These are phyloP conservation scores for Pulveroboletus sp. DNA, from an alignment of 768 basidiomycete species.

Conservation along the genomic window DNA sequence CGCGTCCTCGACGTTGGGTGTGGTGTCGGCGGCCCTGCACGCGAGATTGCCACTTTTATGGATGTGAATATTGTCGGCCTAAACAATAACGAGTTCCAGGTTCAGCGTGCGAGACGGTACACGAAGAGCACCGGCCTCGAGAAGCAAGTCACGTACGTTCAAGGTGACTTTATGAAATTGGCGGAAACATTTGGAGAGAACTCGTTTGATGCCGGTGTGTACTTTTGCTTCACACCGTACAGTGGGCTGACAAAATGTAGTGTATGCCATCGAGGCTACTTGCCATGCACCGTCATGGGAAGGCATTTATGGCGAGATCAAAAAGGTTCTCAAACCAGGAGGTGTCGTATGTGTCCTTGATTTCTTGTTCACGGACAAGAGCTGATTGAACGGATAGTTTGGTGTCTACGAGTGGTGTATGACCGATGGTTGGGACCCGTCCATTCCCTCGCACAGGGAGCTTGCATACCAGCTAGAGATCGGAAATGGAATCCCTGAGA, in stretches of 20 bases:
- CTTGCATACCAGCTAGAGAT: conserved; percentile 91
- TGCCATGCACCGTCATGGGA: conserved; percentile 95
- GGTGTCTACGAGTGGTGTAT: conserved; percentile 99
- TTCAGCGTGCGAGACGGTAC: conserved; percentile 81
- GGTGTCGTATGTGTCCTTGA: conserved; percentile 66
- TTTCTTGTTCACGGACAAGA: not conserved
- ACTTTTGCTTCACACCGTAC: not conserved
- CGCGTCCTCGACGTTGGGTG: conserved; percentile 97
- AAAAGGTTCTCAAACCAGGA: conserved; percentile 93
- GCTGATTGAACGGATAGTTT: conserved; percentile 50
- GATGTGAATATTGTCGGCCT: conserved; percentile 82
- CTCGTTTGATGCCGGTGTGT: conserved; percentile 89
- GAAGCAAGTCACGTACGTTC: conserved; percentile 75
- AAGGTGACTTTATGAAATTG: conserved; percentile 97
- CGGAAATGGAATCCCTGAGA: conserved; percentile 98
- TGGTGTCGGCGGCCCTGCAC: conserved; percentile 95
- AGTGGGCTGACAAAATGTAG: conserved; percentile 35
- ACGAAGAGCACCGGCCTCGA: conserved; percentile 74
- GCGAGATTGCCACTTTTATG: conserved; percentile 90
- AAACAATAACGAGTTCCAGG: conserved; percentile 97
- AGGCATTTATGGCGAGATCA: conserved; percentile 92
- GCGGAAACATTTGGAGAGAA: conserved; percentile 88
- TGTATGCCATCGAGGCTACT: conserved; percentile 98
- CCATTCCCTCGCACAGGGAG: conserved; percentile 81
- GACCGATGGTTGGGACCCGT: conserved; percentile 92